These are phyloP conservation scores for Pleomassaria siparia DNA, from an alignment of 2,329 filamentous ascomycete species.

Conservation along the genomic window DNA sequence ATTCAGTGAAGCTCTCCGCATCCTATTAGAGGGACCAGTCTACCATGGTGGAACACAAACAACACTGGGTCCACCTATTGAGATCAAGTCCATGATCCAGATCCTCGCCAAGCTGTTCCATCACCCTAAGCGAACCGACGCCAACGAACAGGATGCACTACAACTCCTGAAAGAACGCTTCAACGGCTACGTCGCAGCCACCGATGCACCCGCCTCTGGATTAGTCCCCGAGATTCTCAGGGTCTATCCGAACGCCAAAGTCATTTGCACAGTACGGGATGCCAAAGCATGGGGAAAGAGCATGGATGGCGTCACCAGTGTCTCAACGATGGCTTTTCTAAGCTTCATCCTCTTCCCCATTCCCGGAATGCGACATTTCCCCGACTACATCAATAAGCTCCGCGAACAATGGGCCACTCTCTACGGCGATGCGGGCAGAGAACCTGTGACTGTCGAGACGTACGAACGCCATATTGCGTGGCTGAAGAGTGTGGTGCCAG, in stretches of 20 bases:
- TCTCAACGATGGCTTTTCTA: conserved; percentile 16
- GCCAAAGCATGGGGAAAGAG: conserved; percentile 25
- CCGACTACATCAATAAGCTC: conserved; percentile 17
- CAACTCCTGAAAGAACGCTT: conserved; percentile 35
- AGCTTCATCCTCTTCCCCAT: conserved; percentile 20
- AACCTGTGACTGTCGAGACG: conserved; percentile 6
- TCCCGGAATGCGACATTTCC: conserved; percentile 22
- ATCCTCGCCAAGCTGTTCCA: conserved; percentile 17
- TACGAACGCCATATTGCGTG: conserved; percentile 16
- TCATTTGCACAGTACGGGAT: conserved; percentile 40
- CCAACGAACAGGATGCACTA: conserved; percentile 11
- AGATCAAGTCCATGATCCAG: conserved; percentile 26
- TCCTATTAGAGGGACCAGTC: conserved; percentile 52
- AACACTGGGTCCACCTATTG: conserved; percentile 17
- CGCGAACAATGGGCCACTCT: conserved; percentile 12
- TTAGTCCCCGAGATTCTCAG: conserved; percentile 51
- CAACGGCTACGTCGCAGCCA: conserved; percentile 51
- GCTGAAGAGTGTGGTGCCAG: conserved; percentile 20
- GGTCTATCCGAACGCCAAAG: conserved; percentile 53
- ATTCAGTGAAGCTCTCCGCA: conserved; percentile 51
- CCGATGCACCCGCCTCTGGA: conserved; percentile 48
- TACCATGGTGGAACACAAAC: conserved; percentile 53
- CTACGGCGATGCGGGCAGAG: conserved; percentile 9
- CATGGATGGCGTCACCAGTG: conserved; percentile 9
- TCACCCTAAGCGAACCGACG: conserved; percentile 9